A percentile compares a stretch with the other conserved stretches of the same genome.
These are phyloP conservation scores for Centaurea solstitialis DNA, from an alignment of 129 eudicot species.

Conservation along the genomic window DNA sequence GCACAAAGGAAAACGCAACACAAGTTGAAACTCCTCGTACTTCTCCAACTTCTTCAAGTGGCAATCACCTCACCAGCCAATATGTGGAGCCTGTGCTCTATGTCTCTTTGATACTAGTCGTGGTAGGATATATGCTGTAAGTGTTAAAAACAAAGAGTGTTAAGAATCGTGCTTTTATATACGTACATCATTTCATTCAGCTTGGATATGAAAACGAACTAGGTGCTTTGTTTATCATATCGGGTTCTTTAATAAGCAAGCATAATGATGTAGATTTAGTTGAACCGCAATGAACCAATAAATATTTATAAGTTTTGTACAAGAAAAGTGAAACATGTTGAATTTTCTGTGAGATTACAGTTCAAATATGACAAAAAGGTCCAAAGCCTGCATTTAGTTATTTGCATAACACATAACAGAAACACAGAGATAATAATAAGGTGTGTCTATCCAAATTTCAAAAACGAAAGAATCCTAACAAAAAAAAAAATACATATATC, in stretches of 20 bases:
- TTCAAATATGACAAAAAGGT: not conserved
- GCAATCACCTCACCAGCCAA: constrained; percentile 24
- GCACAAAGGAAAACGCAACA: constrained; percentile 61
- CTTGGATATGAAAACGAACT: constrained; percentile 4
- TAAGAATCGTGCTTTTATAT: constrained; percentile 10
- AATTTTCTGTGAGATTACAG: not conserved
- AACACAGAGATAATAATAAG: too few species aligned
- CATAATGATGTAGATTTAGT: constrained; percentile 8
- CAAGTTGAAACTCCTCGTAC: constrained; percentile 15
- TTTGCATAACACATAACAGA: not conserved
- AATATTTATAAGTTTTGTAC: not conserved
- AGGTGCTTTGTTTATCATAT: not conserved
- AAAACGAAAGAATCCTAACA: too few species aligned
- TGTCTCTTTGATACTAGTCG: constrained; percentile 37
- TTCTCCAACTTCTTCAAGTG: constrained; percentile 47
- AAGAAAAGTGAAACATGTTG: constrained; percentile 4
- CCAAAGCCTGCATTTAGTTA: not conserved
- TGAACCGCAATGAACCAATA: too few species aligned
- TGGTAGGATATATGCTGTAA: constrained; percentile 34
- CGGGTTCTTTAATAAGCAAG: not conserved
- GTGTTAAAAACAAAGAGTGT: constrained; percentile 9
- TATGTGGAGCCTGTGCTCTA: constrained; percentile 16
- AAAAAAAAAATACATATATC: too few species aligned
- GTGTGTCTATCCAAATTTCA: too few species aligned
- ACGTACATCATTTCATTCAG: not conserved